Percentiles rank a stretch among this genome's conserved stretches.
phyloP scores from a whole-genome alignment of 2,329 filamentous ascomycete species.

The Exophiala oligosperma region DNA sequence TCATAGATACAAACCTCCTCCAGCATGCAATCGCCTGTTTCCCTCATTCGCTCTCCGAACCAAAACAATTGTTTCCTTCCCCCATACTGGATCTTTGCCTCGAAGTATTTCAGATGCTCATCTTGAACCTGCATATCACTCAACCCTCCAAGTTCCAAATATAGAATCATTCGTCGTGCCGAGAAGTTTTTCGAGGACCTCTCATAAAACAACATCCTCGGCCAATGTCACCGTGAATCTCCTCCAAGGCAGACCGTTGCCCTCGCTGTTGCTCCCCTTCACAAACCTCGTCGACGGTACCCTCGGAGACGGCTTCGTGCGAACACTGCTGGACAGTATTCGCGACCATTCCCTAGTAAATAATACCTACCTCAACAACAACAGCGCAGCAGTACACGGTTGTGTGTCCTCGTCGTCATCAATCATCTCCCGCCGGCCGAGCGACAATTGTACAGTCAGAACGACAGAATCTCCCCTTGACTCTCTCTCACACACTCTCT shows the following conservation, averaged over 20 bases:
- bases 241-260: conserved; percentile 27
- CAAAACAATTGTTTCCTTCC: conserved; percentile 18
- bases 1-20: conserved; percentile 28
- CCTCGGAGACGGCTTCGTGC: conserved; percentile 33
- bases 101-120: conserved; percentile 23
- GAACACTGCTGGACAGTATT: conserved; percentile 45
- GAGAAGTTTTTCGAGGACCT: conserved; percentile 9
- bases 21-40: conserved; percentile 17
- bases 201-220: conserved; percentile 25
- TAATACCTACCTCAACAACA: conserved; percentile 20
- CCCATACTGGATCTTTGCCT: conserved; percentile 14
- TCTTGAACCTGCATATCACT: conserved; percentile 14
- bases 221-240: conserved; percentile 25
- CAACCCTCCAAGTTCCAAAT: conserved; percentile 22
- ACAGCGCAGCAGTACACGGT: conserved; percentile 18
- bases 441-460: conserved; percentile 1
- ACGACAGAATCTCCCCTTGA: not conserved
- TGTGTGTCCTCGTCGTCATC: conserved; percentile 6
- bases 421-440: not conserved
- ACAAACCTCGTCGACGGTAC: conserved; percentile 30
- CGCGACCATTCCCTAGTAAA: conserved; percentile 34
- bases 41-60: conserved; percentile 29
- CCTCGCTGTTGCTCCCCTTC: conserved; percentile 26
- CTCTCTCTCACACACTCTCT: no score
- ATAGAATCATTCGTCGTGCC: conserved; percentile 19